phyloP scores from a whole-genome alignment of 495 filamentous ascomycete species.

The Podospora anserina region DNA sequence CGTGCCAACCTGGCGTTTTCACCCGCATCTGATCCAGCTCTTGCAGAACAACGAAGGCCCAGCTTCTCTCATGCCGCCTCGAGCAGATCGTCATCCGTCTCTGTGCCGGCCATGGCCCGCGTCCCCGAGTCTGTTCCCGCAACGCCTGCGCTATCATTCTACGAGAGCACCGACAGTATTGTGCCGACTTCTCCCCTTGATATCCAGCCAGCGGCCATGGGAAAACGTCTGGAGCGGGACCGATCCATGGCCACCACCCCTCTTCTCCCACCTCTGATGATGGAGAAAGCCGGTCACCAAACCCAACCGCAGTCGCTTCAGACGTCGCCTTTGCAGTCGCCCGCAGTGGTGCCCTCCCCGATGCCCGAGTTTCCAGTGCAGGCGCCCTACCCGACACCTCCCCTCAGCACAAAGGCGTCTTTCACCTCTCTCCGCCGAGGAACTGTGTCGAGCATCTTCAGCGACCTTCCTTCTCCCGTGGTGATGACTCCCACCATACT shows the following conservation, averaged over 20 bases:
- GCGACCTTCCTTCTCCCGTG: conserved; percentile 47
- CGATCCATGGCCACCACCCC: conserved; percentile 70
- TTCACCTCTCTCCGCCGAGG: conserved; percentile 65
- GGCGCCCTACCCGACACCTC: conserved; percentile 61
- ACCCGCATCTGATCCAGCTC: conserved; percentile 46
- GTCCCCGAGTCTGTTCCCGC: conserved; percentile 57
- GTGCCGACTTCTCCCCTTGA: conserved; percentile 50
- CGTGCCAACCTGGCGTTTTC: conserved; percentile 46
- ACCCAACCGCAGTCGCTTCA: conserved; percentile 44
- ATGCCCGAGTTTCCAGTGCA: conserved; percentile 28
- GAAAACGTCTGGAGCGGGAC: conserved; percentile 52
- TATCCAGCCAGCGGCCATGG: conserved; percentile 54
- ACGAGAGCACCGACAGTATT: conserved; percentile 55
- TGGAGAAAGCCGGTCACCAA: conserved; percentile 39
- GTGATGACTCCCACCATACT: conserved; percentile 31
- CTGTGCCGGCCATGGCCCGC: conserved; percentile 48
- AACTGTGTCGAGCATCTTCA: conserved; percentile 33
- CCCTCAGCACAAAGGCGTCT: conserved; percentile 76
- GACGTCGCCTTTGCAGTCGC: conserved; percentile 79
- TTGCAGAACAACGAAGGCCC: conserved; percentile 36
- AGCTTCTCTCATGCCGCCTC: conserved; percentile 52
- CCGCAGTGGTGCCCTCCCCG: conserved; percentile 48
- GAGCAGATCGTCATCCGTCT: conserved; percentile 66
- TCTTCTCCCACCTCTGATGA: conserved; percentile 75
- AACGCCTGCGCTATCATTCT: conserved; percentile 64